A percentile compares a stretch with the other conserved stretches of the same genome.
These are phyloP conservation scores for Boletus rubropictus DNA, from an alignment of 768 basidiomycete genomes.

Conservation along the genomic window DNA sequence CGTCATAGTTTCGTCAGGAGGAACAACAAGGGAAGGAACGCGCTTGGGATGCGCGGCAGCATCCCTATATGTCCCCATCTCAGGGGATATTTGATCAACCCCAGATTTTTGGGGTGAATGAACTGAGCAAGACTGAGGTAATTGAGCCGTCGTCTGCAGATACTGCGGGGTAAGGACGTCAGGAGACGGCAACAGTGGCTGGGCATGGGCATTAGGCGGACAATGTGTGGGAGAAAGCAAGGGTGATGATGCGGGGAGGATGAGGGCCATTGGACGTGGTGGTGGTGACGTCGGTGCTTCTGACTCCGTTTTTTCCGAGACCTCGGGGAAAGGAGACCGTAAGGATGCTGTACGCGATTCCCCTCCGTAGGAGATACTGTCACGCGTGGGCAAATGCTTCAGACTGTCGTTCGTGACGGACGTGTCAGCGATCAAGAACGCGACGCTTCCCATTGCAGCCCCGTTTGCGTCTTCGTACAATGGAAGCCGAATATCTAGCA, in stretches of 20 bases:
- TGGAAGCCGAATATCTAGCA: conserved; percentile 27
- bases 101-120: conserved; percentile 22
- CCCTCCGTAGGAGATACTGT: conserved; percentile 14
- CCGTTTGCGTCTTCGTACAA: conserved; percentile 28
- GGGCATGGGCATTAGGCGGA: conserved; percentile 16
- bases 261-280: conserved; percentile 17
- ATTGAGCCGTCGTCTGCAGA: conserved; percentile 22
- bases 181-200: conserved; percentile 12
- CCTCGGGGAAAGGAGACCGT: conserved; percentile 17
- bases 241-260: conserved; percentile 13
- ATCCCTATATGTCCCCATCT: conserved; percentile 13
- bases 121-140: conserved; percentile 24
- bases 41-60: conserved; percentile 13
- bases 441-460: conserved; percentile 24
- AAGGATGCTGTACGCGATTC: conserved; percentile 10
- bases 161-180: conserved; percentile 21
- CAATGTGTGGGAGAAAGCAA: conserved; percentile 8
- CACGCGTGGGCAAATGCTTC: conserved; percentile 15
- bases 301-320: conserved; percentile 20
- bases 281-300: conserved; percentile 16
- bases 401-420: conserved; percentile 13
- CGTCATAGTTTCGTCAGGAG: conserved; percentile 12
- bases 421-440: conserved; percentile 21
- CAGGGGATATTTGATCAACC: conserved; percentile 23
- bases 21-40: conserved; percentile 14